Evolutionary conservation across 352 stramenopile genomes (phyloP).

Genomic region (Phytophthora ohioensis): DNA sequence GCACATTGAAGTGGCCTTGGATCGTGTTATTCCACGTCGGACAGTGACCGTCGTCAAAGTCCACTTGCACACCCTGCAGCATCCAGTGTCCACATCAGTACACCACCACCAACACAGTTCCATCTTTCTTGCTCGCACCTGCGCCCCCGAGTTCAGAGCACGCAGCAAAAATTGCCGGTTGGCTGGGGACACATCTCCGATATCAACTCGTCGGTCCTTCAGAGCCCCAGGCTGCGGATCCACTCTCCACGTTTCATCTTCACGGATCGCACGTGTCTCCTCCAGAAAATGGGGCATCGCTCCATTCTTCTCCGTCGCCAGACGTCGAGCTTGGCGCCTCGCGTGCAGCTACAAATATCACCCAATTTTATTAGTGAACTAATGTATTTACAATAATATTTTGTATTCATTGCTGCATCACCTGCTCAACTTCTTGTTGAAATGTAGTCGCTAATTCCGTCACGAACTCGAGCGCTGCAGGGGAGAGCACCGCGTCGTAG

Average conservation of each 20-base stretch:
- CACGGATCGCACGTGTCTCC: constrained; percentile 69
- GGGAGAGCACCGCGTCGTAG: constrained; percentile 83
- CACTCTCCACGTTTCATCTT: constrained; percentile 69
- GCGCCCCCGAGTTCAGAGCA: constrained; percentile 94
- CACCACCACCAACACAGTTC: background rate
- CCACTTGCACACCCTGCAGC: constrained; percentile 69
- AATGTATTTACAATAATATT: background rate
- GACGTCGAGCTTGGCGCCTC: constrained; percentile 54
- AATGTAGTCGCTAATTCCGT: constrained; percentile 84
- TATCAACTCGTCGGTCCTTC: constrained; percentile 94
- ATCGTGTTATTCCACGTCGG: constrained; percentile 95
- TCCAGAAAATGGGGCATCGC: constrained; percentile 87
- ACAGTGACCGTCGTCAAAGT: constrained; percentile 83
- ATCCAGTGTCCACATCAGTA: background rate
- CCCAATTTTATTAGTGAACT: background rate
- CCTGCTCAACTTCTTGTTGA: constrained; percentile 56
- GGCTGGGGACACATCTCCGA: constrained; percentile 91
- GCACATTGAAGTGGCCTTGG: constrained; percentile 92
- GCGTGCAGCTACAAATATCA: constrained; percentile 58
- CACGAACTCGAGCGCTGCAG: constrained; percentile 90
- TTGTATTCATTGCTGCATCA: constrained; percentile 12
- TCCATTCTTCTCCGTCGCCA: constrained; percentile 72
- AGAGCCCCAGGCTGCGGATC: constrained; percentile 74
- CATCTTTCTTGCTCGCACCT: constrained; percentile 38
- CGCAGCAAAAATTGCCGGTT: constrained; percentile 93